Evolutionary conservation across 73 alveolate genomes (phyloP), one percentile per base, ranked within the genome.

Genomic region (Paramecium pentaurelia): DNA sequence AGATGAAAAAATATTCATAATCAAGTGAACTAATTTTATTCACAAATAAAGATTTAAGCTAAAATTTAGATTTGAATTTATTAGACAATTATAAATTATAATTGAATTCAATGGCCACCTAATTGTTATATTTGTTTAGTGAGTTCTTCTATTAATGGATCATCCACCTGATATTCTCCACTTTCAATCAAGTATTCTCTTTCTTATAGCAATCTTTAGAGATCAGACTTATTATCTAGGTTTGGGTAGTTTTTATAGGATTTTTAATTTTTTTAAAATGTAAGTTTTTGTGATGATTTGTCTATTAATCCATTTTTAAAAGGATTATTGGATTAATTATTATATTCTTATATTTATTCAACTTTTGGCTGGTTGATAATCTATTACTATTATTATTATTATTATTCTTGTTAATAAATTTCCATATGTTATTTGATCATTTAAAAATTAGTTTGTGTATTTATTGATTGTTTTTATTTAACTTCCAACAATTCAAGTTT

Each of bases 121-220:
- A 75, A 75, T 16, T 32, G 49, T 87, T 77, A 64, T 34, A 87
- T 87, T 87, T 87, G 6, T 12, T 68, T 87, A 22, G 85, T 87
- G 18, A 87, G 75, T 87, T 87, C 85, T 37, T 64, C 30, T 7
- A 87, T 87, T 22, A 87, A 77, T n/a, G 93, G 93, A 16, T 87
- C 93, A 44, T 38, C 51, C 28, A 64, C 93, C 42, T 34, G 9
- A 70, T 87, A 88, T 70, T 80, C 94, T 71, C 90, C 94, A 37
- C 88, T 70, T 38, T 80, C 75, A 68, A 88, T 54, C 18, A 70
- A 88, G 27, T 88, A 88, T 44, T 88, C 94, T 71, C 90, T 88
- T 30, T 88, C 94, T 47, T 88, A 71, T 37, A 88, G 27, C 9
- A 88, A 28, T 27, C 94, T 37, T 51, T 88, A 44, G 27, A 88